Evolutionary conservation across 2,329 filamentous ascomycete species (phyloP).

Genomic region (Tetracladium maxilliforme): DNA sequence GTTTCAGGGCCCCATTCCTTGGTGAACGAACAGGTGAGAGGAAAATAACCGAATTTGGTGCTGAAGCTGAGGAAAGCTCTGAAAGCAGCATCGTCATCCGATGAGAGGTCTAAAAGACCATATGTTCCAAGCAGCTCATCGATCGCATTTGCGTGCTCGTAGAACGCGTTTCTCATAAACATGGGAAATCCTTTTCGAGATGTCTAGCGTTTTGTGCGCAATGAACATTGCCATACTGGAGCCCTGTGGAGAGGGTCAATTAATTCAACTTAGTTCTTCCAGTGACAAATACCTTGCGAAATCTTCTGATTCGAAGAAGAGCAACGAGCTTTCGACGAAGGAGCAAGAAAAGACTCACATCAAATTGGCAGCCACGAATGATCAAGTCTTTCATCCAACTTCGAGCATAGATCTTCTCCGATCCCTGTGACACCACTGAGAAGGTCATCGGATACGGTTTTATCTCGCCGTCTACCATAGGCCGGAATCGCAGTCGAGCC

Average conservation of each 20-base stretch:
- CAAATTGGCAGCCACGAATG: slow-evolving; percentile 29
- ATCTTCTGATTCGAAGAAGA: no score
- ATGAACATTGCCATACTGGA: no score
- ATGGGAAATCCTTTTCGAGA: slow-evolving; percentile 17
- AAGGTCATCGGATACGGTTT: no score
- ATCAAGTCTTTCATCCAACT: no score
- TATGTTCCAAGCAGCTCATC: slow-evolving; percentile 21
- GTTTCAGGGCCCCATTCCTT: slow-evolving; percentile 16
- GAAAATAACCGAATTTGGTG: slow-evolving; percentile 29
- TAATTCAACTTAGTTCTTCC: no score
- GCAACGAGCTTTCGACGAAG: no score
- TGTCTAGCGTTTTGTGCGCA: no score
- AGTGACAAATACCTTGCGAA: no score
- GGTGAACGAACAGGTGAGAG: slow-evolving; percentile 23
- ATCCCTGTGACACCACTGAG: no score
- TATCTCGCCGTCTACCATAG: slow-evolving; percentile 26
- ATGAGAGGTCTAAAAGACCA: slow-evolving; percentile 11
- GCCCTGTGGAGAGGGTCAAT: no score
- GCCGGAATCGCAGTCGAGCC: slow-evolving; percentile 16
- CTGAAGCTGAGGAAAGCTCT: slow-evolving; percentile 23
- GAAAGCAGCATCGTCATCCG: slow-evolving; percentile 25
- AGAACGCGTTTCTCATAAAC: slow-evolving; percentile 10
- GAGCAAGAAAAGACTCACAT: slow-evolving; percentile 18
- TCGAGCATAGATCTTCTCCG: no score
- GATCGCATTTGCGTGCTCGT: slow-evolving; percentile 12